Base-by-base conservation (phyloP, 129 eudicot genomes). In the Calendula officinalis region DNA sequence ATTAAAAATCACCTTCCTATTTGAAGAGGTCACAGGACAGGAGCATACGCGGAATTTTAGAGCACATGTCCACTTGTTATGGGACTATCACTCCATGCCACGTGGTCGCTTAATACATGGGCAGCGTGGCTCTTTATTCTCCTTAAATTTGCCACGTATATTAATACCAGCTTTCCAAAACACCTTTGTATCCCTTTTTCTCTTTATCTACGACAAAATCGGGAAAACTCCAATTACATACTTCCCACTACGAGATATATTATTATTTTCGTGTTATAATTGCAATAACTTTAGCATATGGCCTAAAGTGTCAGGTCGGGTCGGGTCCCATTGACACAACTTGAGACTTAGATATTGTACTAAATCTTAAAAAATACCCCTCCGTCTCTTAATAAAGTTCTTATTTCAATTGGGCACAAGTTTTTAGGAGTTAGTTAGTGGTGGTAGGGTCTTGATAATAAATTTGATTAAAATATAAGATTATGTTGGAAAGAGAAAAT, bases 101-200 rank as follows among this genome's bases (percentile, higher is more conserved):
- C 63, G 76, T 62, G 69, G 37, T 3, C 7, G 13, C n/a, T 10
- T 37, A n/a, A 3, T 52, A 16, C 34, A 41, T 17, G n/a, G 8
- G 69, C 63, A 43, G 8, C 76, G 76, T 71, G 69, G 76, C 76
- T 27, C 40, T 16, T 42, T 62, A 5, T 6, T 60, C 56, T 51
- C 69, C 69, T 37, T 14, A 11, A 39, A 15, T 71, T 40, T 11
- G 63, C 56, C 76, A 52, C 76, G 69, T 70, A 48, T 53, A 50
- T 27, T 60, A 49, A 61, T 47, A 50, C 50, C 36, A 5, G 13
- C 5, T 34, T 38, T 5, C 13, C 67, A 34, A 45, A 39, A 60
- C 62, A 51, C 60, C n/a, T 37, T 7, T 12, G 3, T 14, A 30
- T 27, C 8, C 35, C 11, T 3, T 54, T 68, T 54, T 22, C 60